Percentiles rank a stretch among this genome's conserved stretches.
These are phyloP conservation scores for Sclerotinia sclerotiorum DNA, from an alignment of 2,329 filamentous ascomycete genomes.

Conservation along the genomic window DNA sequence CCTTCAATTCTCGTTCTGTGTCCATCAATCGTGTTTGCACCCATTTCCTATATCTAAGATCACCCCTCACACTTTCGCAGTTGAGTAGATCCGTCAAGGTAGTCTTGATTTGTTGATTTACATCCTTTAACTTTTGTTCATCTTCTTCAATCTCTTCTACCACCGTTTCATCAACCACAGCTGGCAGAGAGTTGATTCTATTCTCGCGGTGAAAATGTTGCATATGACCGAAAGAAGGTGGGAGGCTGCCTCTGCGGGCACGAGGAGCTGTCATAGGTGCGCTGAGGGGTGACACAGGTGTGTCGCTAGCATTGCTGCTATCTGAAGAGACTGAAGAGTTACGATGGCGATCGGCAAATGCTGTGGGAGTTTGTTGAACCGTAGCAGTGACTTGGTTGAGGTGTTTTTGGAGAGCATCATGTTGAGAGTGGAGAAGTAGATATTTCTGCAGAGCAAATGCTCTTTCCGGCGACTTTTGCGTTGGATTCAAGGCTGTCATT, in stretches of 20 bases:
- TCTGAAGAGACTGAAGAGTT: slow-evolving; percentile 25
- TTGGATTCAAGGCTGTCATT: slow-evolving; percentile 25
- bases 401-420: slow-evolving; percentile 40
- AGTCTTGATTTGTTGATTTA: slow-evolving; percentile 54
- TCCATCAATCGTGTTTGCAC: slow-evolving; percentile 55
- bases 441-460: slow-evolving; percentile 42
- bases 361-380: slow-evolving; percentile 17
- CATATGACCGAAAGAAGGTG: background rate
- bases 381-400: slow-evolving; percentile 34
- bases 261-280: slow-evolving; percentile 24
- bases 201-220: slow-evolving; percentile 11
- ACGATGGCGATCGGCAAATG: slow-evolving; percentile 20
- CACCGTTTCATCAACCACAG: slow-evolving; percentile 32
- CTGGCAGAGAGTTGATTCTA: slow-evolving; percentile 34
- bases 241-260: slow-evolving; percentile 7
- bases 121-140: slow-evolving; percentile 45
- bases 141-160: slow-evolving; percentile 35
- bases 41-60: slow-evolving; percentile 50
- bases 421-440: slow-evolving; percentile 41
- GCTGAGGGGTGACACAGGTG: slow-evolving; percentile 8
- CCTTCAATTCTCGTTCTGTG: slow-evolving; percentile 49
- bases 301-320: background rate
- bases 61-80: slow-evolving; percentile 49
- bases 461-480: slow-evolving; percentile 34
- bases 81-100: slow-evolving; percentile 56